These are phyloP conservation scores for Moniliella sp. DNA, from an alignment of 1,284 basidiomycete species.

Conservation along the genomic window DNA sequence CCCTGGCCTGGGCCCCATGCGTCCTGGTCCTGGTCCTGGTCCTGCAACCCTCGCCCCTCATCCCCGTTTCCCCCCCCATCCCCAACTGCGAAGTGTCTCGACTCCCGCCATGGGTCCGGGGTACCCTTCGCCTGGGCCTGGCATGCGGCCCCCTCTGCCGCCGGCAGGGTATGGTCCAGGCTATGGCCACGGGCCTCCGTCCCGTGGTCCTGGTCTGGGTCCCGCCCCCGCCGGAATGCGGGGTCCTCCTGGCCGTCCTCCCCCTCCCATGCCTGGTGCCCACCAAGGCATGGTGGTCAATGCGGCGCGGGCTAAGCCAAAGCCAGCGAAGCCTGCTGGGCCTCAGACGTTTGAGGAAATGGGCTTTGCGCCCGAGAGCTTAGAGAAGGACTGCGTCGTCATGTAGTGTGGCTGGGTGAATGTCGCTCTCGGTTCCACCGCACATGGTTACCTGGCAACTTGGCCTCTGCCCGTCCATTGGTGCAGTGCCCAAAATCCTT, in stretches of 20 bases:
- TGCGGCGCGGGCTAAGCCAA: slow-evolving; percentile 3
- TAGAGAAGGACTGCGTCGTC: slow-evolving; percentile 39
- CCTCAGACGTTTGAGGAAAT: slow-evolving; percentile 70
- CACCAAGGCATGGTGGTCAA: slow-evolving; percentile 2
- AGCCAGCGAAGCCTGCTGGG: slow-evolving; percentile 8
- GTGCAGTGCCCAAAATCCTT: too few relatives aligned
- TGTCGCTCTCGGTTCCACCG: neutral
- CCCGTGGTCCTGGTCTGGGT: neutral
- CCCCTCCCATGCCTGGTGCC: slow-evolving; percentile 4
- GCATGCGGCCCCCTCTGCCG: slow-evolving; percentile 7
- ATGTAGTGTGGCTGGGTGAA: neutral
- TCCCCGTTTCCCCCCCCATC: too few relatives aligned
- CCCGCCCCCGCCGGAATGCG: slow-evolving; percentile 1
- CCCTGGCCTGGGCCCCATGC: too few relatives aligned
- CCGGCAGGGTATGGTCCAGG: slow-evolving; percentile 9
- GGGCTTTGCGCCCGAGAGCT: slow-evolving; percentile 55
- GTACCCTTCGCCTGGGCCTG: too few relatives aligned
- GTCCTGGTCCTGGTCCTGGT: too few relatives aligned
- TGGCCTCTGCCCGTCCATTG: too few relatives aligned
- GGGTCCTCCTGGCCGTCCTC: slow-evolving; percentile 1
- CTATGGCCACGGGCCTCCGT: neutral
- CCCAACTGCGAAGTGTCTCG: too few relatives aligned
- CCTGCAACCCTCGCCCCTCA: too few relatives aligned
- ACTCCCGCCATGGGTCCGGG: too few relatives aligned
- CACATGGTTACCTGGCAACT: neutral